phyloP scores from a whole-genome alignment of 805 yeast genomes.

The Pichia phayaonensis region DNA sequence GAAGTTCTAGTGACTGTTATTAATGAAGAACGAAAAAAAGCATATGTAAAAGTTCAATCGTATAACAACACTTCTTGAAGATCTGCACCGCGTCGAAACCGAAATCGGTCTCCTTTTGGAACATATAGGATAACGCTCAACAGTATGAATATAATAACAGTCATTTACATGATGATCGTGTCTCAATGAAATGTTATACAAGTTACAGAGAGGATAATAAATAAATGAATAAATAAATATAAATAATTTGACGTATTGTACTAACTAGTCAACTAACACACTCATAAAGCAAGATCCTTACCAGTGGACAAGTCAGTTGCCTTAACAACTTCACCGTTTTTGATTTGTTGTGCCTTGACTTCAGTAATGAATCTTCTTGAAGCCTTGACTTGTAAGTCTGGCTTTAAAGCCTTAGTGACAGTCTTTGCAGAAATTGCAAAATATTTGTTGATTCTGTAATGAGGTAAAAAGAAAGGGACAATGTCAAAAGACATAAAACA shows the following conservation, averaged over 20 bases:
- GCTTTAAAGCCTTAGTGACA: constrained; percentile 80
- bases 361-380: constrained; percentile 70
- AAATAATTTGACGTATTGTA: neutral
- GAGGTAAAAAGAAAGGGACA: constrained; percentile 1
- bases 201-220: neutral
- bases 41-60: neutral
- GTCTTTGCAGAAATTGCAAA: constrained; percentile 85
- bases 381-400: constrained; percentile 69
- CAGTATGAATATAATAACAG: neutral
- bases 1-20: too few relatives aligned
- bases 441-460: constrained; percentile 68
- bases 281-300: constrained; percentile 12
- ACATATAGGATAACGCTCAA: neutral
- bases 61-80: neutral
- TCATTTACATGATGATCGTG: neutral
- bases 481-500: neutral
- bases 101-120: neutral
- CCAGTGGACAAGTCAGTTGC: constrained; percentile 21
- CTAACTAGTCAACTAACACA: neutral
- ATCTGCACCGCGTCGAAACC: neutral
- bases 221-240: constrained; percentile 3
- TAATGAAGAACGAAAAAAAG: neutral
- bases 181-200: neutral
- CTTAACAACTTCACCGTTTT: constrained; percentile 48
- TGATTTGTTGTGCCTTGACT: constrained; percentile 62